Conservation (phyloP, 208 protist genomes). For the Trypanosoma cruzi region DNA sequence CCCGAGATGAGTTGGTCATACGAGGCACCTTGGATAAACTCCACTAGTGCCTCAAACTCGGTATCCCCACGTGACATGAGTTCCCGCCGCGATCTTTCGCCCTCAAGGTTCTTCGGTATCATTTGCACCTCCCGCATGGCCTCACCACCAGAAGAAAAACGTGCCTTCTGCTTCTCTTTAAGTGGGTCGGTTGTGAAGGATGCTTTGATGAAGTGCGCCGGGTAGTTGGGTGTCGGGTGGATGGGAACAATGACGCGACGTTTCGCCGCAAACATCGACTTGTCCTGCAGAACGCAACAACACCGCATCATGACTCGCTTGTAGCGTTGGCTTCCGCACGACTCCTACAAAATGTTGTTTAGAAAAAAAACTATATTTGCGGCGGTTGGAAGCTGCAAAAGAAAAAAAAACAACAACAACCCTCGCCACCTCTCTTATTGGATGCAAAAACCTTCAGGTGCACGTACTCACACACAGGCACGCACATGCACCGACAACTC, state of each 20-base stretch:
- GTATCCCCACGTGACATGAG: slow-evolving; percentile 64
- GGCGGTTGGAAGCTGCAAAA: too few relatives aligned
- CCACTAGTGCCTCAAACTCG: slow-evolving; percentile 84
- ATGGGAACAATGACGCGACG: slow-evolving; percentile 90
- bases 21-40: slow-evolving; percentile 89
- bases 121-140: slow-evolving; percentile 89
- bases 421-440: background rate
- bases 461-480: background rate
- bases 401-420: too few relatives aligned
- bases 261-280: slow-evolving; percentile 93
- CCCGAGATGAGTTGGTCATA: slow-evolving; percentile 92
- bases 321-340: too few relatives aligned
- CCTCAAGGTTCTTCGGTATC: slow-evolving; percentile 82
- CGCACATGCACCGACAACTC: background rate
- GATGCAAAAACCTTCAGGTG: background rate
- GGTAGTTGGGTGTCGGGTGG: slow-evolving; percentile 81
- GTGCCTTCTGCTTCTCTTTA: slow-evolving; percentile 90
- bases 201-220: slow-evolving; percentile 83
- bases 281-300: slow-evolving; percentile 62
- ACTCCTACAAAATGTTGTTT: background rate
- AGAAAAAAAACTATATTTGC: too few relatives aligned
- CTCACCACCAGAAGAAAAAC: slow-evolving; percentile 86
- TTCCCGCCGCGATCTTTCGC: slow-evolving; percentile 65
- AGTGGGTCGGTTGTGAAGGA: slow-evolving; percentile 89
- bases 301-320: slow-evolving; percentile 39